Conservation (phyloP, 371 early-diverging fungal species). For the Rhizopus microsporus region DNA sequence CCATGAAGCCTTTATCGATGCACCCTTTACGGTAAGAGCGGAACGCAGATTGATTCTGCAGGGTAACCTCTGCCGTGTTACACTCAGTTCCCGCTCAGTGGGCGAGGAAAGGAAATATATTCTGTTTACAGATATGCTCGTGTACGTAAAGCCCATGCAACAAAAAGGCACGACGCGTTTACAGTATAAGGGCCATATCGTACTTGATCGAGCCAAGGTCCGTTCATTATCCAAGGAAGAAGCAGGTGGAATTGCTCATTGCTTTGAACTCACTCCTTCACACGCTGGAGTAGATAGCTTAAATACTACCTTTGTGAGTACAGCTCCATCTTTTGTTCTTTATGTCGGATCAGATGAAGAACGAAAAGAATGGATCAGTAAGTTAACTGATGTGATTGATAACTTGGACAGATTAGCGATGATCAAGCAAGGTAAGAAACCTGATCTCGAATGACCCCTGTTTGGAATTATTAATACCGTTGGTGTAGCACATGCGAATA, state of each 20-base stretch:
- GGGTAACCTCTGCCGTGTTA: constrained; percentile 33
- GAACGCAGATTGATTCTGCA: constrained; percentile 40
- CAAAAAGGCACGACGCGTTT: constrained; percentile 23
- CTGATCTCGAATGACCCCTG: not conserved
- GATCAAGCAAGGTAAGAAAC: constrained; percentile 26
- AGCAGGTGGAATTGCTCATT: constrained; percentile 40
- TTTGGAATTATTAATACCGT: not conserved
- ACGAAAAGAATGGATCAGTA: constrained; percentile 32
- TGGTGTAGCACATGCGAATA: not conserved
- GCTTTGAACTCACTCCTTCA: constrained; percentile 39
- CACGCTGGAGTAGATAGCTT: constrained; percentile 43
- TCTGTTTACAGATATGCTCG: constrained; percentile 44
- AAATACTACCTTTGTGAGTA: constrained; percentile 39
- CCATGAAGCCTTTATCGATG: constrained; percentile 38
- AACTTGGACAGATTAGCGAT: constrained; percentile 34
- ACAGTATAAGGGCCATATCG: constrained; percentile 47
- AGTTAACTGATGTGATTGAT: constrained; percentile 29
- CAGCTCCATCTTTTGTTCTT: constrained; percentile 34
- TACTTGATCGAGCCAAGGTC: constrained; percentile 35
- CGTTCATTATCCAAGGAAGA: constrained; percentile 36
- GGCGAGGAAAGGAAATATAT: constrained; percentile 46
- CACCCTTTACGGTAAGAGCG: constrained; percentile 42
- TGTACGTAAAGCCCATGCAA: constrained; percentile 36
- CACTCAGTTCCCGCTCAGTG: constrained; percentile 23
- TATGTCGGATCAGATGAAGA: constrained; percentile 29